Evolutionary conservation across 1,139 yeast species (phyloP), one percentile per base, ranked within the genome.

Genomic region (Trichomonascaceae sp.): DNA sequence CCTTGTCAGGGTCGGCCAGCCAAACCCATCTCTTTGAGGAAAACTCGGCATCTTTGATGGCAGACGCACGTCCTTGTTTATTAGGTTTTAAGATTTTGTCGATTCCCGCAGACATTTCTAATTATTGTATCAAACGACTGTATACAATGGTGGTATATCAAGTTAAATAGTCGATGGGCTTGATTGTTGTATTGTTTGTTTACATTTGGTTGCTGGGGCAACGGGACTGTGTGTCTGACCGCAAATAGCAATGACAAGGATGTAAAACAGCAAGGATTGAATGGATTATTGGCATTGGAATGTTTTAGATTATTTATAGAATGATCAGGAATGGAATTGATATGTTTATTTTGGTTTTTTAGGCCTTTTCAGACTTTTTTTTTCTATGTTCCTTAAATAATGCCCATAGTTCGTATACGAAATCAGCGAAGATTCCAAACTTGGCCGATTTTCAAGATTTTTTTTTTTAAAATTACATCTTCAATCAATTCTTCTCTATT

Each of bases 1-100:
- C 81, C 32, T 76, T 73, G 46, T 74, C 74, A n/a, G 74, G 73
- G 65, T 87, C 90, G 1, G 95, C 87, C 15, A 89, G 78, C 96
- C 97, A 90, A 4, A 89, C 95, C 81, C 86, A 81, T 61, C 76
- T 78, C 60, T 77, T 81, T 55, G 82, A 72, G 54, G 80, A 75
- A 64, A 77, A 78, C 56, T 78, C 82, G 49, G 80, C 81, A 59
- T 75, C 79, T 50, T 66, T 57, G 24, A 59, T 63, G 1, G 61
- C 38, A 10, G 45, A 32, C 3, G 47, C 44, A 7, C 46, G 45
- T 19, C 24, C 43, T 15, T 17, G 32, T 9, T 39, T 32, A 18
- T 32, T 15, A 1, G 50, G 36, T 10, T 48, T 48, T 17, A 48
- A 17, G 36, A 48, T 48, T 32, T 48, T 48, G 10, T 48, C 50